Conservation (phyloP, 176 grass and related monocot genomes). For the Echinochloa phyllopogon region DNA sequence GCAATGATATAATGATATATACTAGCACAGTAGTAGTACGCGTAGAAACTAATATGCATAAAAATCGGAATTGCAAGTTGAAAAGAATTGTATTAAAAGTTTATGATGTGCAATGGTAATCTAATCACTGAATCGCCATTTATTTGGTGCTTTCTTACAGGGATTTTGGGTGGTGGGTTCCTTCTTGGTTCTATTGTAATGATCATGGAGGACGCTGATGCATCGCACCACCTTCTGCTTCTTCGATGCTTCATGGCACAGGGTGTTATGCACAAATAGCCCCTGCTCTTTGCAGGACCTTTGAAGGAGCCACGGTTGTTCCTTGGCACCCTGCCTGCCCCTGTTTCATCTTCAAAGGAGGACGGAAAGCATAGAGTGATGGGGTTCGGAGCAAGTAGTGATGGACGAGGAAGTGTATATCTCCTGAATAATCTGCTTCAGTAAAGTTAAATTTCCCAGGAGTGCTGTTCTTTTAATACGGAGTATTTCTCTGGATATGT, state of each 20-base stretch:
- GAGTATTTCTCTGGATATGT: conserved; percentile 22
- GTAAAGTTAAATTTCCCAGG: not conserved
- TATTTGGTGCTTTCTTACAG: conserved; percentile 32
- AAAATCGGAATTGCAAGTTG: not conserved
- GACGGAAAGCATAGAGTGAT: conserved; percentile 39
- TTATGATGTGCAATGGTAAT: not conserved
- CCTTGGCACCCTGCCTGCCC: conserved; percentile 79
- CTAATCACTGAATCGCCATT: not conserved
- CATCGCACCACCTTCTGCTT: conserved; percentile 81
- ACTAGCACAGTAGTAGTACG: not conserved
- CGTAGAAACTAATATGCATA: not conserved
- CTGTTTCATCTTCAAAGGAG: conserved; percentile 63
- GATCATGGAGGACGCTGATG: conserved; percentile 90
- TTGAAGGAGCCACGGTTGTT: conserved; percentile 69
- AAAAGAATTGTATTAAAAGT: not conserved
- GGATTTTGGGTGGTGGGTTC: conserved; percentile 86
- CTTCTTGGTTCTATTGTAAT: conserved; percentile 84
- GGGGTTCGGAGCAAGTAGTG: conserved; percentile 8
- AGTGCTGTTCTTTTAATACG: not conserved
- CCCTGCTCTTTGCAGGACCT: conserved; percentile 76
- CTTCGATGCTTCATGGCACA: conserved; percentile 92
- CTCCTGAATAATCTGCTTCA: not conserved
- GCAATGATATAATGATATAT: not conserved
- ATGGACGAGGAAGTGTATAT: conserved; percentile 54
- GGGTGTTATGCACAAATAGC: conserved; percentile 77